These are phyloP conservation scores for Solanum verrucosum DNA, from an alignment of 257 asterid species.

Conservation along the genomic window DNA sequence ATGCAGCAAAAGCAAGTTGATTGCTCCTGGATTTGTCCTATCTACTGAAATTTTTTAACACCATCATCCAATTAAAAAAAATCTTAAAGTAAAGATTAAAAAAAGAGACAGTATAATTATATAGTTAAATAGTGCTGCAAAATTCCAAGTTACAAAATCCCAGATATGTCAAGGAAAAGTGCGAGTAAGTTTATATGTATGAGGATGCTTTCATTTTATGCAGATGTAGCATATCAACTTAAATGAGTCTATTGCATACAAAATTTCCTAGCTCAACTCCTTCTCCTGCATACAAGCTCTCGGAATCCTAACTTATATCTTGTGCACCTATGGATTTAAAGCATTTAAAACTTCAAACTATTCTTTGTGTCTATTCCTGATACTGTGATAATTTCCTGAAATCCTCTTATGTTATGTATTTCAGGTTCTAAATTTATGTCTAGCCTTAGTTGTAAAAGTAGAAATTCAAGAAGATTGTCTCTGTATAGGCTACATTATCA, in stretches of 20 bases:
- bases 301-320: background rate
- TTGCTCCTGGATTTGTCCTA: background rate
- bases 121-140: background rate
- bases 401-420: background rate
- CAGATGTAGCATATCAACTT: background rate
- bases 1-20: background rate
- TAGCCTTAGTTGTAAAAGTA: background rate
- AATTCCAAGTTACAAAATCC: background rate
- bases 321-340: background rate
- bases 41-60: background rate
- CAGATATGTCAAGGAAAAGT: background rate
- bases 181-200: background rate
- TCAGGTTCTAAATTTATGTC: background rate
- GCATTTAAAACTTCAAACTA: background rate
- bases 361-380: background rate
- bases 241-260: background rate
- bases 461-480: background rate
- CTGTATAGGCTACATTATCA: background rate
- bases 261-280: background rate
- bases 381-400: background rate
- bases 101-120: background rate
- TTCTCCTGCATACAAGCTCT: background rate
- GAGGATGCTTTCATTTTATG: background rate
- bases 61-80: background rate
- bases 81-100: background rate